Percentiles rank a stretch among this genome's conserved stretches.
Evolutionary conservation across 169 alveolate genomes (phyloP).

Genomic region (Toxoplasma gondii): DNA sequence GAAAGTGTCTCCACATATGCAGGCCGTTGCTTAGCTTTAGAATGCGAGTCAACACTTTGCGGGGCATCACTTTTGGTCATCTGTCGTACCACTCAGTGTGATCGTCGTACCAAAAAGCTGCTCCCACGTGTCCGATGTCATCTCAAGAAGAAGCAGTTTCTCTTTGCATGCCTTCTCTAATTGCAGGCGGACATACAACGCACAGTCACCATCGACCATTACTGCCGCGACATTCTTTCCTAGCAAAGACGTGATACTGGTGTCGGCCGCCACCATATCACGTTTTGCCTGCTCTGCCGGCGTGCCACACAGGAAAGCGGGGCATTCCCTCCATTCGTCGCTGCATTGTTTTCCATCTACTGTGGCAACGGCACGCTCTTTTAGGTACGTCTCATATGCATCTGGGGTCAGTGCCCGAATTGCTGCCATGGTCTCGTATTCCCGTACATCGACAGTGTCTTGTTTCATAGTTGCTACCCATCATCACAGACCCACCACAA

Average conservation of each 20-base stretch:
- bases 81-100: too few species aligned
- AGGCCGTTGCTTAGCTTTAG: neutral
- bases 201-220: constrained; percentile 33
- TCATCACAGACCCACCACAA: neutral
- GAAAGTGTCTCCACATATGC: neutral
- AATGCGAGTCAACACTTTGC: too few species aligned
- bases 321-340: neutral
- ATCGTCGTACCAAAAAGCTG: too few species aligned
- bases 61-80: too few species aligned
- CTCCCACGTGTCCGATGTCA: neutral
- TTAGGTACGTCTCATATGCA: neutral
- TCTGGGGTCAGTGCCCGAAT: neutral
- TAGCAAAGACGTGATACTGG: neutral
- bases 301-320: constrained; percentile 1
- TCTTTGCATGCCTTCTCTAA: neutral
- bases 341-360: neutral
- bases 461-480: neutral
- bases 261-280: neutral
- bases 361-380: neutral
- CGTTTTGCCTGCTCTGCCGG: neutral
- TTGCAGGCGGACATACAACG: neutral
- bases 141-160: neutral
- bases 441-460: neutral
- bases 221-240: neutral
- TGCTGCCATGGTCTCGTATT: neutral